Base-by-base conservation (phyloP, 169 alveolate genomes). In the Eimeria sp. region DNA sequence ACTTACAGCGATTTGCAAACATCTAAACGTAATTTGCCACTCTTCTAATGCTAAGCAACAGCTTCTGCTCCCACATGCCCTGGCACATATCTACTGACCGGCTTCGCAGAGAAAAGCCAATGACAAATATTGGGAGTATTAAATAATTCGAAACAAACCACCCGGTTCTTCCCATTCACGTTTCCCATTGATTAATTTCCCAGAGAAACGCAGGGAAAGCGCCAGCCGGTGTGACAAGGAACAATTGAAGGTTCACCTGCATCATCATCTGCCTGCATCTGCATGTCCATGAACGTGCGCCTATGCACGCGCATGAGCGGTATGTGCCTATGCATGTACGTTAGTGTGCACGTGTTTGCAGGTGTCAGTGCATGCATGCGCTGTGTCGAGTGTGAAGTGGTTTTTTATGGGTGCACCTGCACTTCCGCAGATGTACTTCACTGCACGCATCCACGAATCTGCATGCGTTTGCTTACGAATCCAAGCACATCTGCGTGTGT, bases 61-160 rank as follows among this genome's bases (percentile, higher is more conserved):
- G 4, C 61, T 54, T 7, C 61, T 54, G 61, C 16, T 54, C 16
- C 61, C 2, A 14, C 61, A 11, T 0, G 4, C 20, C 61, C 61
- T 54, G 40, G 40, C 40, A 34, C 63, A 54, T 3, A 0, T 54
- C 63, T 11, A 54, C n/a, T 0, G 11, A 4, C n/a, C 7, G n/a
- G n/a, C 16, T 13, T 58, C 16, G 16, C 49, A 72, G 49, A 25
- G 49, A 51, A 40, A 72, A 61, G 27, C 70, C 27, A 14, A 5
- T 9, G 78, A 27, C 73, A 84, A 84, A 54, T 25, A 58, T 84
- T 57, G 47, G 22, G 49, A 51, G 10, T 9, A 84, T 54, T 54
- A 84, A 57, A 54, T 84, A 13, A 84, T 84, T 84, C 58, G 92
- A 30, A 84, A 84, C 92, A 84, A 51, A 70, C 92, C 92, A 25